phyloP scores from a whole-genome alignment of 768 basidiomycete genomes.

The Lactarius indigo region DNA sequence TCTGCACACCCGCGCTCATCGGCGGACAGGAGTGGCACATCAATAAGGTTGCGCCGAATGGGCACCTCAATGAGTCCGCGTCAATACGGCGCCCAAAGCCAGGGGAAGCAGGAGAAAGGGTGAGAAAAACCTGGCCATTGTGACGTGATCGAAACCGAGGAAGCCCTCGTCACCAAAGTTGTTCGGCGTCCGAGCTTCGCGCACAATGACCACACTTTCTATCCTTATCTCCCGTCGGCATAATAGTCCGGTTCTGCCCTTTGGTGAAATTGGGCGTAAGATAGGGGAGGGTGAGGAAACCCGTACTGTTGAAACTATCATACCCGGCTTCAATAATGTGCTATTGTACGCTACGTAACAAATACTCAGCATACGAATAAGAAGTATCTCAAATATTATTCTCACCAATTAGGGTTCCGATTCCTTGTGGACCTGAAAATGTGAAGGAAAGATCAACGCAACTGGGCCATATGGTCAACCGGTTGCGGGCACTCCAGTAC shows the following conservation, averaged over 20 bases:
- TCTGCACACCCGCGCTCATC: constrained; percentile 81
- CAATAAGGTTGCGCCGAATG: constrained; percentile 83
- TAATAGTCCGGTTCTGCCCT: constrained; percentile 83
- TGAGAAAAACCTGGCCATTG: constrained; percentile 57
- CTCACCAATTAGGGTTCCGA: constrained; percentile 50
- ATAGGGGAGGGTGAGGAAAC: too few relatives aligned
- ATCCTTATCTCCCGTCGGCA: constrained; percentile 85
- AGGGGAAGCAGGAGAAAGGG: neutral
- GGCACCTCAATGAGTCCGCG: constrained; percentile 51
- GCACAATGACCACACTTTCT: constrained; percentile 83
- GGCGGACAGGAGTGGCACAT: constrained; percentile 53
- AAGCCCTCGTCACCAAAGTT: constrained; percentile 77
- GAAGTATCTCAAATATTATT: neutral
- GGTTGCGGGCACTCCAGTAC: neutral
- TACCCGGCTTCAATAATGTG: constrained; percentile 70
- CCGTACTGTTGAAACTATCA: constrained; percentile 78
- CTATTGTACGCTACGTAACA: constrained; percentile 54
- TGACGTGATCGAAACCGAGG: constrained; percentile 80
- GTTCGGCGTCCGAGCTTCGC: constrained; percentile 61
- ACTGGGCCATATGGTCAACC: neutral
- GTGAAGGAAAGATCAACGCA: neutral
- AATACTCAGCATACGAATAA: constrained; percentile 3
- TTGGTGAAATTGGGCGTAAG: neutral
- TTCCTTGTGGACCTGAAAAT: constrained; percentile 52
- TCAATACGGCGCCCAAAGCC: neutral